Conservation (phyloP, 768 basidiomycete genomes). For the Pleurotus tuber-regium region DNA sequence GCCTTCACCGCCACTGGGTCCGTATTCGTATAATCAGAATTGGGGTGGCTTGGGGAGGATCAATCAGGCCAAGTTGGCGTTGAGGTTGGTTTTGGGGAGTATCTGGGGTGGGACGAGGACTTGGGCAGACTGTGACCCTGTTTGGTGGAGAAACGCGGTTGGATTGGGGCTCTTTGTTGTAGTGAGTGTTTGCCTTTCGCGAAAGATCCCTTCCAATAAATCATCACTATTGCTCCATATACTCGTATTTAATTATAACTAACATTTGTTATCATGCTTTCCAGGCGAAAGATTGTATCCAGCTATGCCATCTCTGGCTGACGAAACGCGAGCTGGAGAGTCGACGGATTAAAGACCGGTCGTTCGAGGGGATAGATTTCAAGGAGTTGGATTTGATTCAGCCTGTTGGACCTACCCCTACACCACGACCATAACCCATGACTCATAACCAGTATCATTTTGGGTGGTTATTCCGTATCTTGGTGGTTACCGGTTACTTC, state of each 20-base stretch:
- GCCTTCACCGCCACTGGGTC: conserved; percentile 14
- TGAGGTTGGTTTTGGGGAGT: conserved; percentile 41
- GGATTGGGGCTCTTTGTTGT: conserved; percentile 68
- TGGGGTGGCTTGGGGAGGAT: conserved; percentile 22
- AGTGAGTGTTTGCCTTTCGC: conserved; percentile 34
- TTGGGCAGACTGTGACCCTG: conserved; percentile 71
- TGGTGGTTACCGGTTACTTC: too few relatives aligned
- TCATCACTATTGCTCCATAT: too few relatives aligned
- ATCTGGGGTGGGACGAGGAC: conserved; percentile 54
- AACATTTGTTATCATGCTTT: too few relatives aligned
- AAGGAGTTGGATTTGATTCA: conserved; percentile 60
- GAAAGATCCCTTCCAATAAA: too few relatives aligned
- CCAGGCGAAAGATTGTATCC: conserved; percentile 66
- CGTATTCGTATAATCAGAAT: conserved; percentile 14
- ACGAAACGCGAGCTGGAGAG: conserved; percentile 71
- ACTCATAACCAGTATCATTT: too few relatives aligned
- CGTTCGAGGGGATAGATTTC: conserved; percentile 73
- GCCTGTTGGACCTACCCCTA: too few relatives aligned
- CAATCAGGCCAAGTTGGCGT: conserved; percentile 25
- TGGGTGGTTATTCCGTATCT: too few relatives aligned
- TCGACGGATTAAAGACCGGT: conserved; percentile 62
- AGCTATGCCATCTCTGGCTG: conserved; percentile 66
- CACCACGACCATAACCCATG: too few relatives aligned
- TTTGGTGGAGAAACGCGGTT: conserved; percentile 76
- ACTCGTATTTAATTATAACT: too few relatives aligned